Evolutionary conservation across 371 early-diverging fungal species (phyloP).

Genomic region (Thermomucor indicae-seudaticae): DNA sequence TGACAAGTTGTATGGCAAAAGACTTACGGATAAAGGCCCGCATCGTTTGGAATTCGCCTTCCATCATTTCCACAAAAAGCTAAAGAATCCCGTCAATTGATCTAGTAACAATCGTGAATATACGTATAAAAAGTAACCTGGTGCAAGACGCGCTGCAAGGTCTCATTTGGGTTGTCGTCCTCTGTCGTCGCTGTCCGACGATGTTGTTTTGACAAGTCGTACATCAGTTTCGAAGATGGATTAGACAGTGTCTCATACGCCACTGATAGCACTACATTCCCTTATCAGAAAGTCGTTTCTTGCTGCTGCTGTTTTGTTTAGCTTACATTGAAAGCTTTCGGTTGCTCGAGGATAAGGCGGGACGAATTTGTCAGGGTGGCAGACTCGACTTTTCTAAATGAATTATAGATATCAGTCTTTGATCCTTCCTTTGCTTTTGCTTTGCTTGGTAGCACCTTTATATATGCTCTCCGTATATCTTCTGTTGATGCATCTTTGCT

Average conservation of each 20-base stretch:
- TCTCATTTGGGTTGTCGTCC: conserved; percentile 37
- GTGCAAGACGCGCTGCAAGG: conserved; percentile 52
- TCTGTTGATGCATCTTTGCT: conserved; percentile 23
- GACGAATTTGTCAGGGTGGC: conserved; percentile 43
- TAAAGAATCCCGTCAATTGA: conserved; percentile 6
- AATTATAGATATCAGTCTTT: not conserved
- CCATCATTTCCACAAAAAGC: conserved; percentile 63
- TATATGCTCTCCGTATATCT: conserved; percentile 42
- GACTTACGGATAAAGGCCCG: conserved; percentile 59
- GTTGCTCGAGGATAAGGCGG: conserved; percentile 26
- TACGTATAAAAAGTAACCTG: conserved; percentile 32
- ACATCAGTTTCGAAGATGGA: conserved; percentile 48
- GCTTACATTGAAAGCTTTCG: conserved; percentile 40
- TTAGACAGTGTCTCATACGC: conserved; percentile 64
- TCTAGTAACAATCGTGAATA: not conserved
- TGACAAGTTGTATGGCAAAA: not conserved
- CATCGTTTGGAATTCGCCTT: conserved; percentile 65
- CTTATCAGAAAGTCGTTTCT: too few relatives aligned
- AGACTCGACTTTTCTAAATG: conserved; percentile 36
- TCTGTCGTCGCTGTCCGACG: conserved; percentile 21
- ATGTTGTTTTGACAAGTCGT: conserved; percentile 36
- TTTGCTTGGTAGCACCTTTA: conserved; percentile 18
- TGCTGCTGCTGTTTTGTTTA: too few relatives aligned
- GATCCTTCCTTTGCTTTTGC: not conserved
- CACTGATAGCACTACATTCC: conserved; percentile 43